Percentiles rank a stretch among this genome's conserved stretches.
Conservation (phyloP, 176 grass and related monocot species). For the Lolium multiflorum region DNA sequence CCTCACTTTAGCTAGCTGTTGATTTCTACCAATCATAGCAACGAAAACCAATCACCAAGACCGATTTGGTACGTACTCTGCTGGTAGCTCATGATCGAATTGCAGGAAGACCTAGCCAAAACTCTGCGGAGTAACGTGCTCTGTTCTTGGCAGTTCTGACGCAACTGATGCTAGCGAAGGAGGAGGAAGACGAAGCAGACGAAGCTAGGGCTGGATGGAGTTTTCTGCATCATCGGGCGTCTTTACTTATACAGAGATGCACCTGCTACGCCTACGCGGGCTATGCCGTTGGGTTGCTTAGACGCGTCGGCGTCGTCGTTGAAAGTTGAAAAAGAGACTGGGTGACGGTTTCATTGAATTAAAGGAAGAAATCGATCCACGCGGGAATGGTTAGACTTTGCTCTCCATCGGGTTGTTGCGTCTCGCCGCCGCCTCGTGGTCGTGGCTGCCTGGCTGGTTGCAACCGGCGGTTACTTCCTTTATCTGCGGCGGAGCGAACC, state of each 20-base stretch:
- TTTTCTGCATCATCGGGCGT: background rate
- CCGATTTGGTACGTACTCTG: background rate
- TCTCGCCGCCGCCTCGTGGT: no score
- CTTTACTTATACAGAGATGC: background rate
- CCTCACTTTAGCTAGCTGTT: background rate
- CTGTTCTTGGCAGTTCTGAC: background rate
- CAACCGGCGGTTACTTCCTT: background rate
- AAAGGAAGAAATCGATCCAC: slow-evolving; percentile 7
- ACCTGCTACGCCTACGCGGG: no score
- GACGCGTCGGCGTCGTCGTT: background rate
- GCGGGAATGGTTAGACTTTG: background rate
- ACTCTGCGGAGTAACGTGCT: background rate
- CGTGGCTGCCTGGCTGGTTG: background rate
- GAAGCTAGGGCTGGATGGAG: background rate
- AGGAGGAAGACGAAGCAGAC: no score
- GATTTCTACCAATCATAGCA: background rate
- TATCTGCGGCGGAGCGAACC: background rate
- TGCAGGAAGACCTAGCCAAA: background rate
- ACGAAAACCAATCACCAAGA: no score
- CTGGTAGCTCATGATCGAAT: slow-evolving; percentile 20
- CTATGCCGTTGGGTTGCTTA: background rate
- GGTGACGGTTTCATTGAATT: background rate
- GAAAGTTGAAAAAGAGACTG: background rate
- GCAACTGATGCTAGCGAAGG: no score
- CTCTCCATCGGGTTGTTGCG: background rate